A percentile compares a stretch with the other conserved stretches of the same genome.
phyloP scores from a whole-genome alignment of 2,329 filamentous ascomycete genomes.

The Diplodia mutila region DNA sequence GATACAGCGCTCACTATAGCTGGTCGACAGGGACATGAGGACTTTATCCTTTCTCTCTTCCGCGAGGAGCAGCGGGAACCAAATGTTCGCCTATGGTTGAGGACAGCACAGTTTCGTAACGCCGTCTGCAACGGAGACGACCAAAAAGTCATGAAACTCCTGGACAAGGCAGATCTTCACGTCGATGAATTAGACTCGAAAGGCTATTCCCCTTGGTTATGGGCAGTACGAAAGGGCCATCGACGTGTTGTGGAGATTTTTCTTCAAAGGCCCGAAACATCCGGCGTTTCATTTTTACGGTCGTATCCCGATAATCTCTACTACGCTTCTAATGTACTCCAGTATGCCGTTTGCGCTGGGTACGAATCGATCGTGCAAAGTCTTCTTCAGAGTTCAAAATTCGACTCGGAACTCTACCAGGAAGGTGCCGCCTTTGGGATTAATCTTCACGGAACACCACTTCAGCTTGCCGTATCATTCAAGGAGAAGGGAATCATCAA shows the following conservation, averaged over 20 bases:
- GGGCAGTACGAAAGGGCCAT: not conserved
- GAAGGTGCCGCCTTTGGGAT: too few relatives aligned
- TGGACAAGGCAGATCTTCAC: not conserved
- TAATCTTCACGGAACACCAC: too few relatives aligned
- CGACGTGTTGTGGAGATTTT: not conserved
- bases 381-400: not conserved
- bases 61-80: not conserved
- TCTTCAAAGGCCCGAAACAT: not conserved
- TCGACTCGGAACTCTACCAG: not conserved
- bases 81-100: conserved; percentile 1
- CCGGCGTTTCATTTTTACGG: not conserved
- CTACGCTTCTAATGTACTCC: too few relatives aligned
- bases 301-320: too few relatives aligned
- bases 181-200: not conserved
- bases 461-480: too few relatives aligned
- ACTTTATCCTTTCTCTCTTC: not conserved
- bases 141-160: not conserved
- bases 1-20: not conserved
- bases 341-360: not conserved
- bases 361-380: not conserved
- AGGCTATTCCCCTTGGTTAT: not conserved
- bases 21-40: not conserved
- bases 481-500: too few relatives aligned
- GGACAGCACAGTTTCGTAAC: conserved; percentile 1
- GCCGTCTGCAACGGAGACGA: not conserved